Percentiles rank a stretch among this genome's conserved stretches.
phyloP scores from a whole-genome alignment of 2,329 filamentous ascomycete genomes.

The Fusarium succisae region DNA sequence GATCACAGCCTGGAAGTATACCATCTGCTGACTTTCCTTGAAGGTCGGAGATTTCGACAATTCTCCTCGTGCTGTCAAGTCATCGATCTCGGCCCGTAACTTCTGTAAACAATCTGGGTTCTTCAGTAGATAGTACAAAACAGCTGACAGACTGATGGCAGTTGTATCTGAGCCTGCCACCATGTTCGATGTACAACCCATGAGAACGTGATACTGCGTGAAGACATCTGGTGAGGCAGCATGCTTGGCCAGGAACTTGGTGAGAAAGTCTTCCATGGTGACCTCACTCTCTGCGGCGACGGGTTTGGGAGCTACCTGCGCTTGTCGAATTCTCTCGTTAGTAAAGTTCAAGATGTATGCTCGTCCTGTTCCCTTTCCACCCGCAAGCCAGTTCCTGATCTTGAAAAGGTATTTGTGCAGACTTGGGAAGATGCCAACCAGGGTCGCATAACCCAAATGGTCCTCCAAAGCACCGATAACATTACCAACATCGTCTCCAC shows the following conservation, averaged over 20 bases:
- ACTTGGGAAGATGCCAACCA: not conserved
- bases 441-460: conserved; percentile 1
- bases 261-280: conserved; percentile 31
- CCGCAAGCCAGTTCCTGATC: conserved; percentile 8
- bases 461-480: conserved; percentile 17
- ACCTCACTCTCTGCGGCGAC: not conserved
- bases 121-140: conserved; percentile 31
- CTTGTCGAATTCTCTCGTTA: conserved; percentile 1
- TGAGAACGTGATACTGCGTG: conserved; percentile 29
- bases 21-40: conserved; percentile 32
- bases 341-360: conserved; percentile 22
- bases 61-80: not conserved
- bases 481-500: conserved; percentile 9
- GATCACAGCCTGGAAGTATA: conserved; percentile 32
- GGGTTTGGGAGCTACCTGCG: not conserved
- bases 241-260: conserved; percentile 37
- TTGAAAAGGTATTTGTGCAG: conserved; percentile 2
- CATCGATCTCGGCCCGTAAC: conserved; percentile 17
- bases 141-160: conserved; percentile 32
- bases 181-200: conserved; percentile 36
- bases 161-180: conserved; percentile 39
- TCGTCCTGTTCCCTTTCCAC: not conserved
- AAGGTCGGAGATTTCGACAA: conserved; percentile 23
- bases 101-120: conserved; percentile 9
- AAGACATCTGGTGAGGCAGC: conserved; percentile 14